Evolutionary conservation across 1,284 basidiomycete genomes (phyloP), one percentile per base, ranked within the genome.

Genomic region (Trichosporon coremiiforme): DNA sequence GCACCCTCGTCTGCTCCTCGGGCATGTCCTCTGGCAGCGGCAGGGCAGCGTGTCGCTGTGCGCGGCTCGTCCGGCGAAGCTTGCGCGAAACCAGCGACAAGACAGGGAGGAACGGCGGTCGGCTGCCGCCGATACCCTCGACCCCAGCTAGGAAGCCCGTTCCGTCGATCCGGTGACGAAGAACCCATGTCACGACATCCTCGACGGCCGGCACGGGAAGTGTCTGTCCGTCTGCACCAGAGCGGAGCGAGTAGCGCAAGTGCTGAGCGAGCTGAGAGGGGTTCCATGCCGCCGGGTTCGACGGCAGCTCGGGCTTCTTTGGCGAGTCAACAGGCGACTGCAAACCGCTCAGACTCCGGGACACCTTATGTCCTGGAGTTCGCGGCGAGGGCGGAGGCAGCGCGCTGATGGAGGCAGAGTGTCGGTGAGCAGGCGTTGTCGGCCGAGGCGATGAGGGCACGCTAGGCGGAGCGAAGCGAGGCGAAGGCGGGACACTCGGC

Each of bases 181-280:
- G 66, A 1, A 82, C 78, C 80, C 80, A 82, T 8, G 75, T 74
- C 38, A 79, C 76, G 71, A 82, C 80, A 68, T 82, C 80, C 65
- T 80, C 78, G 13, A 82, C 75, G 15, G 80, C 74, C 2, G 75
- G 76, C 0, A 73, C 70, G 2, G 81, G 81, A 2, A 82, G 70
- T 8, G 73, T 75, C 35, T 78, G 78, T 3, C 80, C 80, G 0
- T 66, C 70, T 6, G 80, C 81, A n/a, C 81, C 81, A 2, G 76
- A 79, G 7, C 79, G 75, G 15, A 82, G 75, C 15, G 76, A 74
- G 35, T 76, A 72, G 0, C 65, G 70, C 12, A 81, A 75, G 66
- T 82, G 79, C 62, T 74, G 73, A 0, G 79, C 77, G 3, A 81
- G 75, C 31, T 82, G 78, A 10, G 76, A 76, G 0, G 77, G 57